phyloP scores from a whole-genome alignment of 495 filamentous ascomycete species.

The Endocarpon pusillum region DNA sequence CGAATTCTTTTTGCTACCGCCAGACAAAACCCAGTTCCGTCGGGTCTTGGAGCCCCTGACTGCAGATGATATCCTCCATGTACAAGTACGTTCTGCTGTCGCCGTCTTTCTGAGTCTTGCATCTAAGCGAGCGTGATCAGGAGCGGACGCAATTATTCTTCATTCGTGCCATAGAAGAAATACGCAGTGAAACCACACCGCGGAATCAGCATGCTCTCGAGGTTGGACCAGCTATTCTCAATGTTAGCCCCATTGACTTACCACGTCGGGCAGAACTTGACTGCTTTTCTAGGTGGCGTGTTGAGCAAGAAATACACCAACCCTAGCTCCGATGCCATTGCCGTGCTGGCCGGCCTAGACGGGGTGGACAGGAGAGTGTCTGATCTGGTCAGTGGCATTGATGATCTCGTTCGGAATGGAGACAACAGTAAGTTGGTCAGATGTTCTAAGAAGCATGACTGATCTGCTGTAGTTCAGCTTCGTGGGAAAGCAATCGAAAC shows the following conservation, averaged over 20 bases:
- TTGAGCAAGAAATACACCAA: constrained; percentile 88
- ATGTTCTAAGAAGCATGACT: background rate
- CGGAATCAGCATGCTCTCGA: constrained; percentile 72
- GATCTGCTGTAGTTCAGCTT: constrained; percentile 37
- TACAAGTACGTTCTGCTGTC: constrained; percentile 35
- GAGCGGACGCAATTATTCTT: constrained; percentile 66
- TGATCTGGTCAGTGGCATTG: constrained; percentile 71
- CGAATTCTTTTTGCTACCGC: constrained; percentile 80
- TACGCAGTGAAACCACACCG: constrained; percentile 43
- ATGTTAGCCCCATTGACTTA: constrained; percentile 21
- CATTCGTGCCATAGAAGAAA: constrained; percentile 45
- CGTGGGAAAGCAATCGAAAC: constrained; percentile 66
- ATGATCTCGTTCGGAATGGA: constrained; percentile 65
- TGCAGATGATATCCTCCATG: constrained; percentile 55
- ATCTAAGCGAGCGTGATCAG: no score
- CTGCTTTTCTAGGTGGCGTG: constrained; percentile 64
- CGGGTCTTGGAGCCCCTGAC: constrained; percentile 46
- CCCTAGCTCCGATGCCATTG: constrained; percentile 86
- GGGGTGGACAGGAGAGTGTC: constrained; percentile 71
- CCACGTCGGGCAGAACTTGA: constrained; percentile 51
- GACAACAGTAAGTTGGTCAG: constrained; percentile 38
- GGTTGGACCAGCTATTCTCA: constrained; percentile 33
- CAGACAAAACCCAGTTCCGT: constrained; percentile 49
- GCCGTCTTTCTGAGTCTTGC: constrained; percentile 5
- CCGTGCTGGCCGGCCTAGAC: constrained; percentile 72